These are phyloP conservation scores for Agarophyton chilense DNA, from an alignment of 23 red algal species.

Conservation along the genomic window DNA sequence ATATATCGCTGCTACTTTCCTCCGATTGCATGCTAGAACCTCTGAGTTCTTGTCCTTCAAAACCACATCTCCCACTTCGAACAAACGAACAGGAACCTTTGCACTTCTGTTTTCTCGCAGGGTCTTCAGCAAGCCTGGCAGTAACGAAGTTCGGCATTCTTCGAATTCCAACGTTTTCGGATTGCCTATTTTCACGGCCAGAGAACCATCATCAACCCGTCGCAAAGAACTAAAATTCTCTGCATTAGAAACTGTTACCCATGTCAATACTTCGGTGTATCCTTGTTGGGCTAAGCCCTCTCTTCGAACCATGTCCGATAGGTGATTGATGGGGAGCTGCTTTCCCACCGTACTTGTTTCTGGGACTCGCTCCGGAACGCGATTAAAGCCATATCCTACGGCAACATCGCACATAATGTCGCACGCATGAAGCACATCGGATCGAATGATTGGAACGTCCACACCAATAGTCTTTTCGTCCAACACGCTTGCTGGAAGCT, in stretches of 20 bases:
- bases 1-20: slow-evolving; percentile 83
- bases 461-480: slow-evolving; percentile 71
- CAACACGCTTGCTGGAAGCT: slow-evolving; percentile 60
- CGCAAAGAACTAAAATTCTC: slow-evolving; percentile 87
- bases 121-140: slow-evolving; percentile 94
- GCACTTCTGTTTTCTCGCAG: slow-evolving; percentile 94
- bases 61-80: slow-evolving; percentile 94
- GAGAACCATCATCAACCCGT: slow-evolving; percentile 55
- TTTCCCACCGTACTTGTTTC: slow-evolving; percentile 72
- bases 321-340: slow-evolving; percentile 75
- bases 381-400: slow-evolving; percentile 90
- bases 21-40: slow-evolving; percentile 78
- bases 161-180: slow-evolving; percentile 98
- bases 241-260: slow-evolving; percentile 96
- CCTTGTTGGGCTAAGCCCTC: slow-evolving; percentile 92
- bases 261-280: slow-evolving; percentile 97
- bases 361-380: slow-evolving; percentile 73
- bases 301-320: slow-evolving; percentile 86
- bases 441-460: slow-evolving; percentile 75
- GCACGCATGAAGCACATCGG: slow-evolving; percentile 93
- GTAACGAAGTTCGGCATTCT: slow-evolving; percentile 79
- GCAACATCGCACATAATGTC: slow-evolving; percentile 97
- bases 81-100: slow-evolving; percentile 88
- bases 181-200: slow-evolving; percentile 87
- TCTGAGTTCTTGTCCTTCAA: slow-evolving; percentile 64